Percentiles rank a stretch among this genome's conserved stretches.
phyloP scores from a whole-genome alignment of 2,329 filamentous ascomycete species.

The Colletotrichum graminicola region DNA sequence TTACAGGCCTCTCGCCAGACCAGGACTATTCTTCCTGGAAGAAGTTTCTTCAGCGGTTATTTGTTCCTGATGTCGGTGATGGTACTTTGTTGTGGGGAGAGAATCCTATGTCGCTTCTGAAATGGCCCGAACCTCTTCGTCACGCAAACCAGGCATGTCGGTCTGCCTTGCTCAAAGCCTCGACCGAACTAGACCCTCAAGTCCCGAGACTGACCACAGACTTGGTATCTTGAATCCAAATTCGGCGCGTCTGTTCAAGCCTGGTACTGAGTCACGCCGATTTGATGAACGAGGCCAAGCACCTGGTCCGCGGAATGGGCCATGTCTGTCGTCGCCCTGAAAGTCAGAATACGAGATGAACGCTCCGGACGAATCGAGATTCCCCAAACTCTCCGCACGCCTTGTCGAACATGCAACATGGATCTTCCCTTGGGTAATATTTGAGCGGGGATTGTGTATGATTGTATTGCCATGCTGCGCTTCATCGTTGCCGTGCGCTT shows the following conservation, averaged over 20 bases:
- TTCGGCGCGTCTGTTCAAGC: background rate
- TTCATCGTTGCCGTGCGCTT: background rate
- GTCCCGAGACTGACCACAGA: background rate
- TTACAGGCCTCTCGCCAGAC: background rate
- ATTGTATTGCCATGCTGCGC: background rate
- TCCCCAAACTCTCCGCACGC: too few relatives aligned
- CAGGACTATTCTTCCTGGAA: background rate
- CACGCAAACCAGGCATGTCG: background rate
- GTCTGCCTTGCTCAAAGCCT: slow-evolving; percentile 14
- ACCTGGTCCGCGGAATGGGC: background rate
- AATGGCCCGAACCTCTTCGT: background rate
- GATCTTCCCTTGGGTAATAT: background rate
- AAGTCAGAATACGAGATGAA: background rate
- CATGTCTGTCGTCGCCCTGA: background rate
- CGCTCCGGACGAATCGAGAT: background rate
- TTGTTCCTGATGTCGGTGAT: background rate
- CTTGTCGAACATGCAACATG: background rate
- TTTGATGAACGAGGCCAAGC: background rate
- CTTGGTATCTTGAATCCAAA: background rate
- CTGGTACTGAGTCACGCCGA: background rate
- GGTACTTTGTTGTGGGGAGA: background rate
- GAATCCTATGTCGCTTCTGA: background rate
- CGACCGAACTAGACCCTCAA: background rate
- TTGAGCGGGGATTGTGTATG: too few relatives aligned
- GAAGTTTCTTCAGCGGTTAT: background rate